Base-by-base conservation (phyloP, 1,284 basidiomycete species). In the Leccinum huronense region DNA sequence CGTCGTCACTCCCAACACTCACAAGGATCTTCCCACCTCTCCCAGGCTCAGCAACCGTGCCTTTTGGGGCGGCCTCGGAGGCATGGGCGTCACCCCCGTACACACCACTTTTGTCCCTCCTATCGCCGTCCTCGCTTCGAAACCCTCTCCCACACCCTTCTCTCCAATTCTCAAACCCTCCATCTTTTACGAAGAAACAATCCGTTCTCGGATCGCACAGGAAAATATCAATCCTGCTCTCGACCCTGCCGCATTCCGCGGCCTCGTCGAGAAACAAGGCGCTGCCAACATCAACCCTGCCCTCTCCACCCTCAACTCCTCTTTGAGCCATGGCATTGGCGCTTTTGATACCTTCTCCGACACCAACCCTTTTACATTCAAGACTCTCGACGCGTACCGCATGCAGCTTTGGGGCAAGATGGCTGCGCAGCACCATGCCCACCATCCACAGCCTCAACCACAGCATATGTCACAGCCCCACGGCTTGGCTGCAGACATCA, bases 321-420 rank as follows among this genome's bases (percentile, higher is more conserved):
- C 73, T 71, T 6, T 65, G 60, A 64, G 60, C 59, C 63, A 69
- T 68, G 70, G 76, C 72, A 63, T 77, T 36, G 77, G 76, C 59
- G 79, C 81, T 19, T 89, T 90, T 72, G 87, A 90, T 61, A 79
- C 85, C 4, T 94, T 93, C 75, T 81, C 89, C 42, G 91, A 93
- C 67, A 75, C 82, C 66, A 93, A 91, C 69, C 85, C 88, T 4
- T 94, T 94, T 78, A 91, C 88, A 5, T 84, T 93, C 80, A 93
- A 92, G 80, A 87, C 85, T 8, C 80, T 94, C 72, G 93, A 95
- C 78, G 84, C 86, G 75, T 94, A 89, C 71, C 85, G 93, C 40
- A 93, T 93, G 89, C 93, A 95, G 70, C 81, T 95, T 1, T 95
- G 93, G 93, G 85, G 86, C 42, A 86, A 89, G 76, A 90, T 95